Evolutionary conservation across 768 basidiomycete genomes (phyloP), one percentile per base, ranked within the genome.

Genomic region (Pulveroboletus frians): DNA sequence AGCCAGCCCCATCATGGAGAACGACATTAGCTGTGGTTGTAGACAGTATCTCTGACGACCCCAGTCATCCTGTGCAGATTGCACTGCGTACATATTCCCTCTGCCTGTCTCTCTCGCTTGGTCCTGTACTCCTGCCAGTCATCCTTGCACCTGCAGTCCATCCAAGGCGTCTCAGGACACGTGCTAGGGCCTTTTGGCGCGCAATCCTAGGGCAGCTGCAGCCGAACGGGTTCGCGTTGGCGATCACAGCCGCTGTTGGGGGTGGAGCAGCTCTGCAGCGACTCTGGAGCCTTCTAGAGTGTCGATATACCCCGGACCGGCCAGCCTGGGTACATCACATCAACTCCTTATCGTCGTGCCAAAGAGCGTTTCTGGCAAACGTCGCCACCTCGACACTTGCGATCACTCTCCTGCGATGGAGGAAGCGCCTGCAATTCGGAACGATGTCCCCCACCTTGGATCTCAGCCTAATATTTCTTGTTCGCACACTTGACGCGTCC

Each of bases 11-110:
- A 9, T 26, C 49, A 29, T 45, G 51, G 51, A 52, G 26, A 42
- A 13, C 46, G 14, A 37, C 32, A 4, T 18, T 51, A 11, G 13
- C 35, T 9, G 21, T 44, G 15, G 1, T 23, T 39, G 5, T 45
- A 3, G 9, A 36, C 32, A 32, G 26, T 21, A 42, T 55, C 18
- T 50, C 70, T 26, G 60, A 71, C 47, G 71, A 74, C 47, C 65
- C 71, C 4, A 58, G 68, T 30, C 81, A 85, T 57, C 80, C 82
- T 3, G 56, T 72, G 13, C 81, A 80, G 46, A 71, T 86, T 36
- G 75, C 82, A 1, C 61, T 84, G 27, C 76, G 87, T 54, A 84
- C 88, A 0, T 90, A 88, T 65, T 73, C 71, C 4, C 76, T 90
- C 9, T 74, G 79, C 0, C 70, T 86, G 9, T 81, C 78, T 2